phyloP scores from a whole-genome alignment of 495 filamentous ascomycete species.

The Jackrogersella minutella region DNA sequence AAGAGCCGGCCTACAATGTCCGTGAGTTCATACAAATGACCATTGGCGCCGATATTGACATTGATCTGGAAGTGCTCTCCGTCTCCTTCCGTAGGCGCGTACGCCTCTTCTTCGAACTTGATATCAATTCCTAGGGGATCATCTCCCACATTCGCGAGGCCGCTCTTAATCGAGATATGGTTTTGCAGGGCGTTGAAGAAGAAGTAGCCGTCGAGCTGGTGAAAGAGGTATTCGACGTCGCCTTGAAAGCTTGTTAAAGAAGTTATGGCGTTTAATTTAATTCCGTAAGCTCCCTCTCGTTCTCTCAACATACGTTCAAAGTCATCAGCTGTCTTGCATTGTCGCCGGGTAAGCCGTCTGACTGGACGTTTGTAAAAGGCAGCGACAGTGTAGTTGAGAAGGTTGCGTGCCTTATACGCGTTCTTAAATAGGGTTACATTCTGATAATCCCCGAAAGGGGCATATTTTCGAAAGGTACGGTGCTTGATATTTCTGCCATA shows the following conservation, averaged over 20 bases:
- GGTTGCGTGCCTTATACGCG: slow-evolving; percentile 9
- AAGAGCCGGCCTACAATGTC: slow-evolving; percentile 17
- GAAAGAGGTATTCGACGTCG: background rate
- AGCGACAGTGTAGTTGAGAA: slow-evolving; percentile 23
- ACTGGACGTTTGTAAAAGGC: slow-evolving; percentile 12
- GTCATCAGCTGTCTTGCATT: background rate
- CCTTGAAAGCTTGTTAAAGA: background rate
- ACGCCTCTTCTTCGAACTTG: slow-evolving; percentile 1
- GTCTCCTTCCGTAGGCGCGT: background rate
- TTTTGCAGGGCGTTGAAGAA: slow-evolving; percentile 18
- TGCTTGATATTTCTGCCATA: background rate
- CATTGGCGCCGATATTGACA: background rate
- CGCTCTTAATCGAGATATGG: background rate
- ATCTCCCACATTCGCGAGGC: slow-evolving; percentile 5
- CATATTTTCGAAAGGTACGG: background rate
- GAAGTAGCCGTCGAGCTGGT: slow-evolving; percentile 25
- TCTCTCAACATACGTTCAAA: background rate
- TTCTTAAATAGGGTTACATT: background rate
- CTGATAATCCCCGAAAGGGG: slow-evolving; percentile 16
- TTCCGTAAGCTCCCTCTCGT: background rate
- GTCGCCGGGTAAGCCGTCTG: background rate
- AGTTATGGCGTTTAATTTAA: background rate
- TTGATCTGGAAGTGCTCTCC: background rate
- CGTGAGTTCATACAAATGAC: background rate
- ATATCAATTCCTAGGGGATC: slow-evolving; percentile 1